Conservation (phyloP, 1,284 basidiomycete species). For the Rhizopogon hawkerae region DNA sequence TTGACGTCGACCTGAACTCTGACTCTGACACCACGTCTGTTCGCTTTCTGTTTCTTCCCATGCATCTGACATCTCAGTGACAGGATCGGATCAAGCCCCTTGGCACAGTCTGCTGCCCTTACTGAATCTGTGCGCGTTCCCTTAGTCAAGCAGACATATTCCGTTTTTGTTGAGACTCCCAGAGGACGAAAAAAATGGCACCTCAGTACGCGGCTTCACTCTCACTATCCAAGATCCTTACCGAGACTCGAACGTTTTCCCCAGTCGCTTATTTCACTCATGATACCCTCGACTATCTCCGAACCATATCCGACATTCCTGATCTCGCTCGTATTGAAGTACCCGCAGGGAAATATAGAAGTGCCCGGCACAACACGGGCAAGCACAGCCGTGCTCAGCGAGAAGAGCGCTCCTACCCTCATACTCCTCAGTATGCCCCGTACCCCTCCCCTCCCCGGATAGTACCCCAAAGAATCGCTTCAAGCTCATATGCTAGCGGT, state of each 20-base stretch:
- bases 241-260: conserved; percentile 7
- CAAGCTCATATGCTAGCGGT: background rate
- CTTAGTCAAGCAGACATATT: conserved; percentile 73
- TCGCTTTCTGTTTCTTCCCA: background rate
- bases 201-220: conserved; percentile 44
- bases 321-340: conserved; percentile 44
- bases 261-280: conserved; percentile 67
- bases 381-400: conserved; percentile 19
- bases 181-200: conserved; percentile 69
- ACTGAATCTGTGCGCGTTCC: conserved; percentile 37
- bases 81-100: conserved; percentile 28
- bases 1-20: conserved; percentile 37
- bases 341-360: conserved; percentile 52
- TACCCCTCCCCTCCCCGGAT: conserved; percentile 25
- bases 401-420: conserved; percentile 16
- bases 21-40: conserved; percentile 38
- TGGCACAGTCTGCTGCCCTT: conserved; percentile 26
- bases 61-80: conserved; percentile 15
- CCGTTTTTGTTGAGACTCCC: conserved; percentile 57
- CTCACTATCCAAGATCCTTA: conserved; percentile 2
- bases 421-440: conserved; percentile 21
- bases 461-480: conserved; percentile 6
- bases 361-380: conserved; percentile 43
- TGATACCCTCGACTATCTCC: conserved; percentile 46
- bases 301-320: conserved; percentile 50